A percentile compares a stretch with the other conserved stretches of the same genome.
Evolutionary conservation across 495 filamentous ascomycete species (phyloP).

Genomic region (Trichoderma virens): DNA sequence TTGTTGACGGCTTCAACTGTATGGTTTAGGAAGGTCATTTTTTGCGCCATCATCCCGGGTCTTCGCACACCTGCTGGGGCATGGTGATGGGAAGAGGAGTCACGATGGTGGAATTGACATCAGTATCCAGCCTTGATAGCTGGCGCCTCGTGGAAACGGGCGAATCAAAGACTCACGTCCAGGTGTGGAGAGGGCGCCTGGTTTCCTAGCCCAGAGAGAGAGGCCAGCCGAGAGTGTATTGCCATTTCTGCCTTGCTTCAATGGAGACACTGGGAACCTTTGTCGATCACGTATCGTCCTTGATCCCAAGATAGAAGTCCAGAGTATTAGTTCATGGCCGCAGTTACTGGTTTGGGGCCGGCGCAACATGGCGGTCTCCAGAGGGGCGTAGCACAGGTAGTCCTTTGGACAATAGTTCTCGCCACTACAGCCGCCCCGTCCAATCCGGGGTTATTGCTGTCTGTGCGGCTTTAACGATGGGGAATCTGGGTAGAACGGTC

Average conservation of each 20-base stretch:
- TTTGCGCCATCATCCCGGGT: background rate
- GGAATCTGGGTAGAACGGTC: background rate
- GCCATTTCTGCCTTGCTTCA: background rate
- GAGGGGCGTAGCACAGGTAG: background rate
- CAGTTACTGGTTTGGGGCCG: background rate
- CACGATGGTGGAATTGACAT: background rate
- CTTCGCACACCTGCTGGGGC: background rate
- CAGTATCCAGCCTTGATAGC: background rate
- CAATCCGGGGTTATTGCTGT: background rate
- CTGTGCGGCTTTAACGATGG: background rate
- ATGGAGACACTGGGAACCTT: background rate
- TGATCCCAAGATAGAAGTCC: constrained; percentile 1
- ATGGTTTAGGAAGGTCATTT: constrained; percentile 3
- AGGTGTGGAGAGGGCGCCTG: background rate
- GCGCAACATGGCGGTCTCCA: background rate
- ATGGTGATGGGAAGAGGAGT: constrained; percentile 5
- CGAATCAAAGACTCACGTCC: background rate
- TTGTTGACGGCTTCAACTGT: background rate
- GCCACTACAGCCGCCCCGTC: background rate
- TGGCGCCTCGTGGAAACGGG: background rate
- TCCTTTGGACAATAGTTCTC: background rate
- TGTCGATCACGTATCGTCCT: constrained; percentile 2
- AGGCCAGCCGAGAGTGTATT: background rate
- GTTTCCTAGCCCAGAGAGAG: background rate
- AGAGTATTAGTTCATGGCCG: background rate